Percentiles rank a stretch among this genome's conserved stretches.
These are phyloP conservation scores for Mangifera indica DNA, from an alignment of 345 rosid genomes.

Conservation along the genomic window DNA sequence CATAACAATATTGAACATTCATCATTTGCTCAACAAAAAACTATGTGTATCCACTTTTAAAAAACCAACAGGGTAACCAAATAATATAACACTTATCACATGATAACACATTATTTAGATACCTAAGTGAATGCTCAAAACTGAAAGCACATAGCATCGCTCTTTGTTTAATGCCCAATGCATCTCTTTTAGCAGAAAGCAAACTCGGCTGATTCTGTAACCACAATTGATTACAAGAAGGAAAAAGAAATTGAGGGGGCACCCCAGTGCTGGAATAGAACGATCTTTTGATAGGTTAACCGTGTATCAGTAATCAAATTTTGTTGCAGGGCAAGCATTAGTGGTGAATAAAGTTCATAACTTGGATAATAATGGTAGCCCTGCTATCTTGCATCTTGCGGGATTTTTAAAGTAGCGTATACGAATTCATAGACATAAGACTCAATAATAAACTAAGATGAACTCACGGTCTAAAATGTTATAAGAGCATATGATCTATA, in stretches of 20 bases:
- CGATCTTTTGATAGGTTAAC: too few species aligned
- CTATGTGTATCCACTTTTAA: too few species aligned
- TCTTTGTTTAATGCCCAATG: too few species aligned
- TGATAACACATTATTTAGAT: too few species aligned
- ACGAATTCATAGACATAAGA: conserved; percentile 2
- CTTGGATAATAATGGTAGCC: neutral
- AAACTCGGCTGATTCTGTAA: neutral
- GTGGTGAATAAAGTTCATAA: neutral
- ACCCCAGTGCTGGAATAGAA: neutral
- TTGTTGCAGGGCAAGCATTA: neutral
- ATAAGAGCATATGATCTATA: conserved; percentile 16
- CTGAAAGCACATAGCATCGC: too few species aligned
- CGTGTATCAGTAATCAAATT: neutral
- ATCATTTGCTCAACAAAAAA: too few species aligned
- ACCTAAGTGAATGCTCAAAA: too few species aligned
- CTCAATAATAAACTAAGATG: conserved; percentile 9
- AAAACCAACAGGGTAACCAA: too few species aligned
- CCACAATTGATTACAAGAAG: neutral
- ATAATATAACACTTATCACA: too few species aligned
- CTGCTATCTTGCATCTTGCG: neutral
- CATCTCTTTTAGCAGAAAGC: neutral
- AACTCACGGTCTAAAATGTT: conserved; percentile 13
- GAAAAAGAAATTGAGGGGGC: neutral
- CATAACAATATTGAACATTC: too few species aligned
- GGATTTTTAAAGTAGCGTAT: neutral